phyloP scores from a whole-genome alignment of 306 rosid genomes.

The Medicago ruthenica region DNA sequence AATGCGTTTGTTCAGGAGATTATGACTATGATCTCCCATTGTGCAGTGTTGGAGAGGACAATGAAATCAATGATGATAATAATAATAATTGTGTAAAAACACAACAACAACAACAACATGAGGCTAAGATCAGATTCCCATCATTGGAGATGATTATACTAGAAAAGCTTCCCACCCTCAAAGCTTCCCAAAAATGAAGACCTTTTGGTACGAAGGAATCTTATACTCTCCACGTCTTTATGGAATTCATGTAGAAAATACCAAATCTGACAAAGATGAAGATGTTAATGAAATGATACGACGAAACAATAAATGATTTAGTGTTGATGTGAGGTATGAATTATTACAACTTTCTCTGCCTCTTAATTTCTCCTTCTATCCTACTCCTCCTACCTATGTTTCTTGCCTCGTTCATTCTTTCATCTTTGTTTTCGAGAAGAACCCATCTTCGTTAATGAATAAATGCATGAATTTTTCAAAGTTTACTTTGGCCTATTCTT shows the following conservation, averaged over 20 bases:
- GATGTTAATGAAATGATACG: neutral
- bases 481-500: no score
- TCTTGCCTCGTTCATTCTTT: no score
- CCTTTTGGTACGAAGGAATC: neutral
- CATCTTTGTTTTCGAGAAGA: no score
- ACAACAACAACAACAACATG: neutral
- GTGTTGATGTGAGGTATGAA: no score
- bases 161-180: neutral
- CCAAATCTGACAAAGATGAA: neutral
- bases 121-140: slow-evolving; percentile 16
- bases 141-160: neutral
- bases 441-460: no score
- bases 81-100: no score
- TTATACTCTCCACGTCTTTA: neutral
- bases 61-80: neutral
- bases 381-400: no score
- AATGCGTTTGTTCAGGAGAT: neutral
- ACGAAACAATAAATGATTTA: neutral
- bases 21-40: no score
- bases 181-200: neutral
- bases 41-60: neutral
- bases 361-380: no score
- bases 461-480: no score
- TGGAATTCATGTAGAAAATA: no score
- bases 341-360: no score